These are phyloP conservation scores for Xeromyces bisporus DNA, from an alignment of 495 filamentous ascomycete species.

Conservation along the genomic window DNA sequence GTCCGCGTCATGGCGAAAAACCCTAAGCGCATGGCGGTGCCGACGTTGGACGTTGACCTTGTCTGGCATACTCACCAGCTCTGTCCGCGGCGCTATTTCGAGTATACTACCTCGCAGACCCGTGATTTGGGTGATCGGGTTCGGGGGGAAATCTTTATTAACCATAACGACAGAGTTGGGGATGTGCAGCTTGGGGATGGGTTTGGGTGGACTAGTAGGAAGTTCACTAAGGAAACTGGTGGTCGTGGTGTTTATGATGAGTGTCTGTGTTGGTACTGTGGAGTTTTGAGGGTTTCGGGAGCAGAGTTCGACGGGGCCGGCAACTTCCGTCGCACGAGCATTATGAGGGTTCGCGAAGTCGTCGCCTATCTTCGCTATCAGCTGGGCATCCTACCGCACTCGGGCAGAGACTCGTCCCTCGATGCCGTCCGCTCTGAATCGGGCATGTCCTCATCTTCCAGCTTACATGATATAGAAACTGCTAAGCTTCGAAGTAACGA, in stretches of 20 bases:
- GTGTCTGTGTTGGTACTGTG: conserved; percentile 87
- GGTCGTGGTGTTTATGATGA: conserved; percentile 57
- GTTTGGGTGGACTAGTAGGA: conserved; percentile 61
- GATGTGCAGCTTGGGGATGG: conserved; percentile 40
- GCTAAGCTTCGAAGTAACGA: conserved; percentile 42
- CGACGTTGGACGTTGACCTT: conserved; percentile 71
- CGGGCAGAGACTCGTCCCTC: conserved; percentile 47
- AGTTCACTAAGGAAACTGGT: conserved; percentile 43
- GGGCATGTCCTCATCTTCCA: conserved; percentile 2
- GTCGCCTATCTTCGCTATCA: conserved; percentile 37
- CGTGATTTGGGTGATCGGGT: not conserved
- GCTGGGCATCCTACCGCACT: conserved; percentile 34
- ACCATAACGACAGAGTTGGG: conserved; percentile 76
- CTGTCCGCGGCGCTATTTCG: conserved; percentile 42
- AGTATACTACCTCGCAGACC: conserved; percentile 18
- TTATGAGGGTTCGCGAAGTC: conserved; percentile 15
- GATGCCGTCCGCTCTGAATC: conserved; percentile 27
- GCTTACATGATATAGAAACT: conserved; percentile 8
- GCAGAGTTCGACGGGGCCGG: conserved; percentile 29
- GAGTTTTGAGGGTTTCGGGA: conserved; percentile 51
- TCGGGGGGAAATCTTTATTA: conserved; percentile 46
- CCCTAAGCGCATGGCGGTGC: conserved; percentile 43
- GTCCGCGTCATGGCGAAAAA: conserved; percentile 42
- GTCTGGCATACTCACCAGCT: conserved; percentile 58
- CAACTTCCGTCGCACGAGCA: conserved; percentile 11